Evolutionary conservation across 805 yeast genomes (phyloP).

Genomic region (Wickerhamomyces chambardii): DNA sequence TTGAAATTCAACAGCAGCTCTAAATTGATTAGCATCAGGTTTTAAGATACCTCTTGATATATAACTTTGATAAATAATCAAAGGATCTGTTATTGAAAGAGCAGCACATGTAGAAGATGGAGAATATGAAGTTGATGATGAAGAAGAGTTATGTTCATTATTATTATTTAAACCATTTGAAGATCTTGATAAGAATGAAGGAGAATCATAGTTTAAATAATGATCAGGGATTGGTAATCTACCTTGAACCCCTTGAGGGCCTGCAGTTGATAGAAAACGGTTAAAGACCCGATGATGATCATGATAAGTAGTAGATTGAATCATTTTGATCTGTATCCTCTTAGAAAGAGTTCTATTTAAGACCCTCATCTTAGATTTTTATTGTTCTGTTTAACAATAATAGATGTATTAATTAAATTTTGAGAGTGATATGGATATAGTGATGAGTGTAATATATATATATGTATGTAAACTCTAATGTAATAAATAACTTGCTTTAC

Average conservation of each 20-base stretch:
- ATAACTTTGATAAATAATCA: conserved; percentile 42
- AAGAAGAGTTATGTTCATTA: neutral
- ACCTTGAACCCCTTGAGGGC: conserved; percentile 1
- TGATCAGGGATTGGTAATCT: conserved; percentile 1
- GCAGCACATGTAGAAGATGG: conserved; percentile 8
- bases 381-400: no score
- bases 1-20: conserved; percentile 56
- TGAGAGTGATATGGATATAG: no score
- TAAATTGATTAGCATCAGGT: conserved; percentile 49
- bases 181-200: neutral
- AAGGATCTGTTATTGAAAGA: conserved; percentile 54
- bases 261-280: neutral
- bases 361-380: no score
- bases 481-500: no score
- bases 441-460: no score
- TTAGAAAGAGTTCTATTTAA: no score
- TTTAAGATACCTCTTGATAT: conserved; percentile 40
- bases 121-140: conserved; percentile 2
- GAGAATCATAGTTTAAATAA: neutral
- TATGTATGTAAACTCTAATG: no score
- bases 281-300: no score
- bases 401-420: no score
- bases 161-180: no score
- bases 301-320: no score
- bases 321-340: no score